Percentiles rank a stretch among this genome's conserved stretches.
Conservation (phyloP, 75 land plant species). For the Cunninghamia lanceolata region DNA sequence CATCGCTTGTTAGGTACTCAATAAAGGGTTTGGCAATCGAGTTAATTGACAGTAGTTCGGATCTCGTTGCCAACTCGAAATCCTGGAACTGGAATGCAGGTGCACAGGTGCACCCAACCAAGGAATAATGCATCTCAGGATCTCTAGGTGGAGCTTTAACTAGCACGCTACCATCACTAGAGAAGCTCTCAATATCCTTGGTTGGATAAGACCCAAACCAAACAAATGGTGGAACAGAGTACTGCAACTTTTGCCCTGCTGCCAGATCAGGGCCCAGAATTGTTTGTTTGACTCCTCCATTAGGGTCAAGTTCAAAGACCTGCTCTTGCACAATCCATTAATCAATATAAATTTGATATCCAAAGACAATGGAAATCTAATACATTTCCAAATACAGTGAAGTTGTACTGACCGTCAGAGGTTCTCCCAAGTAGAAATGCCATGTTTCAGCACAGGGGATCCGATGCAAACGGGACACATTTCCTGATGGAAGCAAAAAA, state of each 20-base stretch:
- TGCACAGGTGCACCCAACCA: constrained; percentile 88
- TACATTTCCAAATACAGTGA: background rate
- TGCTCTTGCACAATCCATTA: constrained; percentile 17
- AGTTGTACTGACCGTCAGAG: constrained; percentile 60
- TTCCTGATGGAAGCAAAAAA: constrained; percentile 80
- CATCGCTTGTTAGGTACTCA: constrained; percentile 43
- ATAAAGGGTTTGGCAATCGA: constrained; percentile 56
- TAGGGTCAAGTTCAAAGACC: constrained; percentile 72
- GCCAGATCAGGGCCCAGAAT: constrained; percentile 64
- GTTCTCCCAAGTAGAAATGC: constrained; percentile 92
- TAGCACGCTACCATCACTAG: constrained; percentile 31
- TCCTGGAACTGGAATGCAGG: constrained; percentile 92
- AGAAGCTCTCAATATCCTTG: constrained; percentile 40
- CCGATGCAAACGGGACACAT: constrained; percentile 73
- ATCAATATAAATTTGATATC: background rate
- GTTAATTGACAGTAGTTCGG: constrained; percentile 44
- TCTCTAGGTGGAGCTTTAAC: constrained; percentile 53
- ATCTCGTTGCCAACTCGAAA: constrained; percentile 61
- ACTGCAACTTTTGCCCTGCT: constrained; percentile 73
- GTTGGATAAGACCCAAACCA: constrained; percentile 97
- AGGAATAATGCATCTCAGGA: constrained; percentile 60
- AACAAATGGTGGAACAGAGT: constrained; percentile 80
- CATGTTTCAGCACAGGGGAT: constrained; percentile 91
- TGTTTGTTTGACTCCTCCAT: constrained; percentile 70
- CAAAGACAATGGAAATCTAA: background rate